phyloP scores from a whole-genome alignment of 2,329 filamentous ascomycete genomes.

The Fusarium musae region DNA sequence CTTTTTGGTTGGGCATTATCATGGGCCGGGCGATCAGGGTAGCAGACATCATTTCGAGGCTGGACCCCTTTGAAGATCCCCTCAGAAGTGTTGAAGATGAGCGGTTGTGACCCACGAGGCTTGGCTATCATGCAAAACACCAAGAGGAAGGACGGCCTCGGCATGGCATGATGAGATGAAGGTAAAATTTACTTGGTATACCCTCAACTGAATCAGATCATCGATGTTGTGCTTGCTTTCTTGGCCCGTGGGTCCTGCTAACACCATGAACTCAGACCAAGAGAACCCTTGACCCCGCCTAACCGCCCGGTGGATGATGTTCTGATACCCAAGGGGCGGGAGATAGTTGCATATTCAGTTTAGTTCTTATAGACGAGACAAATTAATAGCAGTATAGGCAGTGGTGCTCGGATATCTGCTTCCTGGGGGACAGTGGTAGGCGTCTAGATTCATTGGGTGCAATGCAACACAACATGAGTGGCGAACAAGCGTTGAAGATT shows the following conservation, averaged over 20 bases:
- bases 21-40: constrained; percentile 28
- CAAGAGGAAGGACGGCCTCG: constrained; percentile 10
- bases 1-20: constrained; percentile 22
- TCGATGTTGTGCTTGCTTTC: background rate
- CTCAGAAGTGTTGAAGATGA: background rate
- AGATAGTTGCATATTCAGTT: constrained; percentile 28
- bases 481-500: constrained; percentile 19
- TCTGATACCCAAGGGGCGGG: constrained; percentile 30
- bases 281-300: constrained; percentile 13
- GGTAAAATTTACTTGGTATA: constrained; percentile 14
- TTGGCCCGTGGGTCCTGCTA: constrained; percentile 16
- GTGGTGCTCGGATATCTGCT: background rate
- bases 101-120: constrained; percentile 1
- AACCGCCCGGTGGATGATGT: background rate
- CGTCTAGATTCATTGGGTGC: constrained; percentile 1
- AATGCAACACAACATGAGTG: constrained; percentile 26
- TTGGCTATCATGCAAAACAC: constrained; percentile 28
- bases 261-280: background rate
- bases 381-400: background rate
- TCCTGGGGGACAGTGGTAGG: background rate
- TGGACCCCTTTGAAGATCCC: constrained; percentile 28
- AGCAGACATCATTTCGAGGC: constrained; percentile 17
- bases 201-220: constrained; percentile 31
- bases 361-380: background rate
- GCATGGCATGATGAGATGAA: constrained; percentile 14